Conservation (phyloP, 1,139 yeast genomes). For the Candida buenavistaensis region DNA sequence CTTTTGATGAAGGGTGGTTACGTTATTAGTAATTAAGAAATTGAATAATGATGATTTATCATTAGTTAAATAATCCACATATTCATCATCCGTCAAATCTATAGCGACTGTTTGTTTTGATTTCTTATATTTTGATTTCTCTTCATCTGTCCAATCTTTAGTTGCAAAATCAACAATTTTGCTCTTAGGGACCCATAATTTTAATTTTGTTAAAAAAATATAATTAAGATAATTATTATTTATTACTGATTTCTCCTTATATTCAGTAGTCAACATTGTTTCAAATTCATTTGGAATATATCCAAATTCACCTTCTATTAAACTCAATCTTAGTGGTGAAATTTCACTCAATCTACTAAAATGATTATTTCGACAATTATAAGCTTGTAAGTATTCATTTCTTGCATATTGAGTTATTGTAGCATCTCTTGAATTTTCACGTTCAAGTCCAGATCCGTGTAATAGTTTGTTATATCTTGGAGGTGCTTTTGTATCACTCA, state of each 20-base stretch:
- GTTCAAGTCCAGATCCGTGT: too few species aligned
- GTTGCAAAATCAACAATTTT: conserved; percentile 19
- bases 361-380: conserved; percentile 49
- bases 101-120: conserved; percentile 11
- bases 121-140: neutral
- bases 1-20: conserved; percentile 31
- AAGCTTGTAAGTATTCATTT: conserved; percentile 30
- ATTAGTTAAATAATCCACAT: conserved; percentile 23
- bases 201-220: conserved; percentile 30
- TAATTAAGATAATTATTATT: conserved; percentile 26
- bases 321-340: conserved; percentile 28
- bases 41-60: conserved; percentile 26
- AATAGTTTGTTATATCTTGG: conserved; percentile 25
- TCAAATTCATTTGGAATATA: conserved; percentile 35
- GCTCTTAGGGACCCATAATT: conserved; percentile 34
- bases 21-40: conserved; percentile 28
- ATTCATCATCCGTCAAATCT: conserved; percentile 31
- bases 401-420: conserved; percentile 18
- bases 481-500: conserved; percentile 38
- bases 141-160: conserved; percentile 1
- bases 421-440: conserved; percentile 6
- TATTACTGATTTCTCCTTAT: conserved; percentile 23
- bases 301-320: conserved; percentile 35
- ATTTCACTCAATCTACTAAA: conserved; percentile 33
- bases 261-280: conserved; percentile 30